Conservation (phyloP, 768 basidiomycete genomes). For the Mycena chlorophos region DNA sequence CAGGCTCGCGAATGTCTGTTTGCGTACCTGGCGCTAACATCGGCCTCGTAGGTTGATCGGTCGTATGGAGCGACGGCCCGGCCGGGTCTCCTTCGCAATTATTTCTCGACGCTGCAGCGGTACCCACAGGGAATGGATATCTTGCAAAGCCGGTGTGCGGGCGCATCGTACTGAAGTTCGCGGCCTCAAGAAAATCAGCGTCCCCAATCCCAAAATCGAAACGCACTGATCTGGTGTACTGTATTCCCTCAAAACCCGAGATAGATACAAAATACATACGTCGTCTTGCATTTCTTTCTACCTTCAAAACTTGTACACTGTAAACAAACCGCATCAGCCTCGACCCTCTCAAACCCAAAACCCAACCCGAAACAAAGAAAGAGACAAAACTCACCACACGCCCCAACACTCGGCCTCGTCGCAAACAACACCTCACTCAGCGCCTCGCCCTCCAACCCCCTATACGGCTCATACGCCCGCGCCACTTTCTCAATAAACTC, state of each 20-base stretch:
- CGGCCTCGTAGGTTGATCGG: no score
- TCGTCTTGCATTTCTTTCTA: not conserved
- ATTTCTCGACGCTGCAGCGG: no score
- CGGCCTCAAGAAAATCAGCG: not conserved
- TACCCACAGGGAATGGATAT: no score
- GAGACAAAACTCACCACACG: constrained; percentile 60
- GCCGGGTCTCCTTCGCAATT: no score
- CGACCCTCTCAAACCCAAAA: no score
- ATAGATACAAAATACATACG: constrained; percentile 1
- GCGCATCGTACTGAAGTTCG: no score
- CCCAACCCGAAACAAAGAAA: constrained; percentile 11
- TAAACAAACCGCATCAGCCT: not conserved
- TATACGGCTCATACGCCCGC: constrained; percentile 65
- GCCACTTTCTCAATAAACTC: constrained; percentile 64
- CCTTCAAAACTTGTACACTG: constrained; percentile 31
- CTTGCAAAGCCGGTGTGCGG: no score
- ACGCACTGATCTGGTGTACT: not conserved
- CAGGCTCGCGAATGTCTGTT: no score
- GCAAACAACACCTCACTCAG: constrained; percentile 75
- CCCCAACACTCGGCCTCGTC: constrained; percentile 80
- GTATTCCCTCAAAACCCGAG: not conserved
- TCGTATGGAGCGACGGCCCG: no score
- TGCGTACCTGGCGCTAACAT: no score
- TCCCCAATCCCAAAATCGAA: not conserved
- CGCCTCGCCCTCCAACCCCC: constrained; percentile 53